Evolutionary conservation across 208 protist species (phyloP).

Genomic region (Willaertia magna): DNA sequence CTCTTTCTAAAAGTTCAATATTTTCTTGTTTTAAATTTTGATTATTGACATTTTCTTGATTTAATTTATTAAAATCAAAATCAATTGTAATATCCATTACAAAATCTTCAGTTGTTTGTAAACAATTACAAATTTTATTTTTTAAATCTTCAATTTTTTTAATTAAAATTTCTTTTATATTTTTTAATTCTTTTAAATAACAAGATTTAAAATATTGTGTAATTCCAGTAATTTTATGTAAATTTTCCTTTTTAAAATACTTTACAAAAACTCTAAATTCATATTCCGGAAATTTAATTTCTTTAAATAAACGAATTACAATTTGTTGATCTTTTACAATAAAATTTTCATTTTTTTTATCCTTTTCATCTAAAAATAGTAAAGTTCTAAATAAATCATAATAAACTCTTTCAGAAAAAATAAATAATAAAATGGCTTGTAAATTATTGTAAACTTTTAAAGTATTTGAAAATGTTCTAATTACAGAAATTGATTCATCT

Average conservation of each 20-base stretch:
- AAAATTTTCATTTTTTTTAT: background rate
- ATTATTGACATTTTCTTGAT: background rate
- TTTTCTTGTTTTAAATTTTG: background rate
- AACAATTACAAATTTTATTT: background rate
- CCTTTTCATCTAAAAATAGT: background rate
- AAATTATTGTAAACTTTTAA: background rate
- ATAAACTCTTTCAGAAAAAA: background rate
- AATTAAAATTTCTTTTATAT: background rate
- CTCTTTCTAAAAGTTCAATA: no score
- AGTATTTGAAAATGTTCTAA: background rate
- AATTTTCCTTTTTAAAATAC: background rate
- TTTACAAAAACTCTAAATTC: background rate
- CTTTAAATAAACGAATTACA: background rate
- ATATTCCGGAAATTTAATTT: background rate
- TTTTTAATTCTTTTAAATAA: background rate
- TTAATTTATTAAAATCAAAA: background rate
- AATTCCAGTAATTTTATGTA: background rate
- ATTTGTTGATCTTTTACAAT: background rate
- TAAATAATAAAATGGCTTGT: background rate
- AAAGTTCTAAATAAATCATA: background rate
- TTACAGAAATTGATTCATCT: background rate
- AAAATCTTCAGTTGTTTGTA: background rate
- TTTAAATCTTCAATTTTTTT: background rate
- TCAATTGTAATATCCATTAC: background rate
- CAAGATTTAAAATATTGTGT: background rate